Evolutionary conservation across 2,329 filamentous ascomycete species (phyloP).

Genomic region (Juglanconis sp.): DNA sequence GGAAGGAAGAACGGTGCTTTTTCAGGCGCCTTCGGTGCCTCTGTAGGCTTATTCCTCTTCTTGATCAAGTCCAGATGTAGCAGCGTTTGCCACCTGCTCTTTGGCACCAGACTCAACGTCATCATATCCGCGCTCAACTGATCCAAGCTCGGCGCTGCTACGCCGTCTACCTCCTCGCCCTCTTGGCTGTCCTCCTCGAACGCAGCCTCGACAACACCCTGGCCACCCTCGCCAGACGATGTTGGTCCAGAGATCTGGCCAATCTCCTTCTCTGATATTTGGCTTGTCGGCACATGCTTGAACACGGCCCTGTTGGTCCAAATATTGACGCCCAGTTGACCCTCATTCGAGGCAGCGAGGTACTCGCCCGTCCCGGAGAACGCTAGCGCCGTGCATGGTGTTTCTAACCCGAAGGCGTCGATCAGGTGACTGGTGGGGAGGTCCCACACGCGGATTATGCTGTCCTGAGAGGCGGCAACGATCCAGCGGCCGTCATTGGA

Average conservation of each 20-base stretch:
- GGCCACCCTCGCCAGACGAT: slow-evolving; percentile 77
- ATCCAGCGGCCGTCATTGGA: slow-evolving; percentile 94
- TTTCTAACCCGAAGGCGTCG: slow-evolving; percentile 79
- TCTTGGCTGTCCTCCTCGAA: slow-evolving; percentile 54
- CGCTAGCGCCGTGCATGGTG: slow-evolving; percentile 76
- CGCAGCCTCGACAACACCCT: slow-evolving; percentile 72
- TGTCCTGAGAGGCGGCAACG: slow-evolving; percentile 79
- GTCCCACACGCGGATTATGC: slow-evolving; percentile 85
- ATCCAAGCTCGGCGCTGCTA: slow-evolving; percentile 59
- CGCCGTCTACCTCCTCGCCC: slow-evolving; percentile 51
- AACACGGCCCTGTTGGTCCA: slow-evolving; percentile 96
- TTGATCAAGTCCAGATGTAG: slow-evolving; percentile 90
- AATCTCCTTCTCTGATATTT: slow-evolving; percentile 77
- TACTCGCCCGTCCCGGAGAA: slow-evolving; percentile 92
- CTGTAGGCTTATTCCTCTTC: slow-evolving; percentile 89
- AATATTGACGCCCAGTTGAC: slow-evolving; percentile 81
- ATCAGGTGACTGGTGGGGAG: slow-evolving; percentile 93
- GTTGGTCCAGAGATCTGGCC: slow-evolving; percentile 65
- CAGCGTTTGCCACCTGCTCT: slow-evolving; percentile 89
- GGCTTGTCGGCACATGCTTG: slow-evolving; percentile 79
- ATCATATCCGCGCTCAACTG: slow-evolving; percentile 81
- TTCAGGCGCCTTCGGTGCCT: slow-evolving; percentile 86
- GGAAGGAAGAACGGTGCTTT: slow-evolving; percentile 96
- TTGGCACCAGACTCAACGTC: slow-evolving; percentile 85
- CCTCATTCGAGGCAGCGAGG: slow-evolving; percentile 82